These are phyloP conservation scores for Auriscalpium vulgare DNA, from an alignment of 768 basidiomycete genomes.

Conservation along the genomic window DNA sequence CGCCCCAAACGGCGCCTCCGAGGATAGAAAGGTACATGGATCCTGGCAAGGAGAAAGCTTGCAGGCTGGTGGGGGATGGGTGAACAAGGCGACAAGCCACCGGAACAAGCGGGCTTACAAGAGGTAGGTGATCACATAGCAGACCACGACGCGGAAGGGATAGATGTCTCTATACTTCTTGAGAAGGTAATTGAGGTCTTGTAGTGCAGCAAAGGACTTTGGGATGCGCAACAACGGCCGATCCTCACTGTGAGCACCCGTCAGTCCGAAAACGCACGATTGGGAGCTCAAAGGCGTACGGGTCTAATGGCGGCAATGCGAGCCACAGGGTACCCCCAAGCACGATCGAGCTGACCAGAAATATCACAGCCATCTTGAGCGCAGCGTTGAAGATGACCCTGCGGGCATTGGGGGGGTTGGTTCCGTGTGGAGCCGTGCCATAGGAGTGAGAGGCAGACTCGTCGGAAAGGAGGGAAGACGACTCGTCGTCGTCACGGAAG, in stretches of 20 bases:
- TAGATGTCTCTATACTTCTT: conserved; percentile 92
- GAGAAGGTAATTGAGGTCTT: conserved; percentile 74
- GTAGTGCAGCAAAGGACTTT: conserved; percentile 79
- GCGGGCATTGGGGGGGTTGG: conserved; percentile 33
- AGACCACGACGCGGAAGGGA: conserved; percentile 76
- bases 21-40: conserved; percentile 98
- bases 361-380: conserved; percentile 76
- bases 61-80: conserved; percentile 50
- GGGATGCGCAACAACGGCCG: conserved; percentile 72
- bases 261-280: neutral
- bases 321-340: conserved; percentile 77
- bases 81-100: conserved; percentile 3
- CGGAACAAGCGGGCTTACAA: conserved; percentile 55
- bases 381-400: conserved; percentile 72
- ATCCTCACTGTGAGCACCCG: conserved; percentile 52
- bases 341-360: conserved; percentile 56
- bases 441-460: conserved; percentile 24
- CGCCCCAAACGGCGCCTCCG: conserved; percentile 93
- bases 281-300: conserved; percentile 40
- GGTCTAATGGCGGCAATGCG: conserved; percentile 70
- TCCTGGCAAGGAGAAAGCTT: conserved; percentile 93
- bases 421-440: conserved; percentile 8
- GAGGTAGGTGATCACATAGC: conserved; percentile 84
- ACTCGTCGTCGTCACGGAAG: conserved; percentile 16
- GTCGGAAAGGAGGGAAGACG: conserved; percentile 23